Evolutionary conservation across 768 basidiomycete genomes (phyloP).

Genomic region (Mycena floridula): DNA sequence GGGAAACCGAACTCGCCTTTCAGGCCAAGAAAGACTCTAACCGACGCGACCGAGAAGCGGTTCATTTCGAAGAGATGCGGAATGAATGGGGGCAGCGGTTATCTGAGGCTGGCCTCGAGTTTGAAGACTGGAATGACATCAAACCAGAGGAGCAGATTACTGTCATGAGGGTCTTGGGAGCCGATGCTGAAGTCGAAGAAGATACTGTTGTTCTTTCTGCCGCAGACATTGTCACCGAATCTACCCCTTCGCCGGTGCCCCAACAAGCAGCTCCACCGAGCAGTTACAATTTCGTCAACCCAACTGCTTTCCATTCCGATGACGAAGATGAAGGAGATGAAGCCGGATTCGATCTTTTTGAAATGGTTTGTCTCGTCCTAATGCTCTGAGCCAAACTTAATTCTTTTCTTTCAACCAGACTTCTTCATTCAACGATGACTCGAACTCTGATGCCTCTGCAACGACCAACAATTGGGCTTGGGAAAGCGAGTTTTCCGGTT

Average conservation of each 20-base stretch:
- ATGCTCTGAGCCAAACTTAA: neutral
- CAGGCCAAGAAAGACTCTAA: constrained; percentile 21
- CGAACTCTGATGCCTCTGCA: constrained; percentile 16
- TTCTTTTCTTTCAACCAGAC: neutral
- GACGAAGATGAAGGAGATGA: constrained; percentile 27
- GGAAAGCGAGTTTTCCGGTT: constrained; percentile 9
- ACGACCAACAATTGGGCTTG: constrained; percentile 11
- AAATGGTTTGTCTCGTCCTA: constrained; percentile 9
- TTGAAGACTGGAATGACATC: constrained; percentile 41
- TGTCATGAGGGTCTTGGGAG: constrained; percentile 31
- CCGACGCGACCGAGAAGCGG: constrained; percentile 19
- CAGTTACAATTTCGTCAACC: constrained; percentile 37
- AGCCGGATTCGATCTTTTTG: constrained; percentile 17
- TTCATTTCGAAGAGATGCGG: constrained; percentile 25
- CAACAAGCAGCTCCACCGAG: constrained; percentile 18
- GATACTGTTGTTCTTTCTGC: constrained; percentile 8
- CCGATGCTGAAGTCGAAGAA: constrained; percentile 26
- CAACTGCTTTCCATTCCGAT: constrained; percentile 30
- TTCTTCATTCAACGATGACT: constrained; percentile 6
- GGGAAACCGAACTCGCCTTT: constrained; percentile 18
- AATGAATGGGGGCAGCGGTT: constrained; percentile 37
- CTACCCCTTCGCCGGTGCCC: constrained; percentile 2
- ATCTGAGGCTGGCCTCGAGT: constrained; percentile 23
- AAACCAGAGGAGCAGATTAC: constrained; percentile 27
- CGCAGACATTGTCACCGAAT: constrained; percentile 8